A percentile compares a stretch with the other conserved stretches of the same genome.
phyloP scores from a whole-genome alignment of 257 asterid species.

The Coffea canephora region DNA sequence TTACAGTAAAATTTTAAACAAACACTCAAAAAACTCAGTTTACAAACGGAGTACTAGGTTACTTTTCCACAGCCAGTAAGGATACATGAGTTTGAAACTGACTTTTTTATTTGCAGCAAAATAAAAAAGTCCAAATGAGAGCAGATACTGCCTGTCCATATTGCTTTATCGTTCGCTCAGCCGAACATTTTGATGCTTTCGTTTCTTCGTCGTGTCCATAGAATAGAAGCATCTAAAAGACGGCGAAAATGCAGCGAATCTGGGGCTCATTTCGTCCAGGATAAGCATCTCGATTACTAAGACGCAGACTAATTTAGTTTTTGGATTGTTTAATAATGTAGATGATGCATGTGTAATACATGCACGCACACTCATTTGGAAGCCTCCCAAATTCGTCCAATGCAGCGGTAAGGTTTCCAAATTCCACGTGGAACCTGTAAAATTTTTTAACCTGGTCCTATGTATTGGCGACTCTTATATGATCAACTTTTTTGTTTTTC shows the following conservation, averaged over 20 bases:
- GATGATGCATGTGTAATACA: background rate
- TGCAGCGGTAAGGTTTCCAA: background rate
- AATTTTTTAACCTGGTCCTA: background rate
- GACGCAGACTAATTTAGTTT: background rate
- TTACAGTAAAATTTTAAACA: no score
- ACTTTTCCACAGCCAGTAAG: background rate
- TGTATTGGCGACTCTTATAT: no score
- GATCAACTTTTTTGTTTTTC: no score
- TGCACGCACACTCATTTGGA: background rate
- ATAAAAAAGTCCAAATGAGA: background rate
- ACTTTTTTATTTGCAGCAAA: background rate
- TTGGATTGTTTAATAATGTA: background rate
- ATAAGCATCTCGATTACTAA: background rate
- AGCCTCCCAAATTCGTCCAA: background rate
- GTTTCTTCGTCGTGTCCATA: background rate
- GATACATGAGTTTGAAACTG: background rate
- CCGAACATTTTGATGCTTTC: background rate
- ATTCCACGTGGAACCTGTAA: background rate
- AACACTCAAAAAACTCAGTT: no score
- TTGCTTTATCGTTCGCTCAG: background rate
- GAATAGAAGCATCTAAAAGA: background rate
- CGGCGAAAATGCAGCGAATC: background rate
- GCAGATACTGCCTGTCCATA: background rate
- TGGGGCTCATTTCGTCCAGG: background rate
- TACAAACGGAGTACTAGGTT: no score